These are phyloP conservation scores for Heliamphora pulchella DNA, from an alignment of 179 eudicot genomes.

Conservation along the genomic window DNA sequence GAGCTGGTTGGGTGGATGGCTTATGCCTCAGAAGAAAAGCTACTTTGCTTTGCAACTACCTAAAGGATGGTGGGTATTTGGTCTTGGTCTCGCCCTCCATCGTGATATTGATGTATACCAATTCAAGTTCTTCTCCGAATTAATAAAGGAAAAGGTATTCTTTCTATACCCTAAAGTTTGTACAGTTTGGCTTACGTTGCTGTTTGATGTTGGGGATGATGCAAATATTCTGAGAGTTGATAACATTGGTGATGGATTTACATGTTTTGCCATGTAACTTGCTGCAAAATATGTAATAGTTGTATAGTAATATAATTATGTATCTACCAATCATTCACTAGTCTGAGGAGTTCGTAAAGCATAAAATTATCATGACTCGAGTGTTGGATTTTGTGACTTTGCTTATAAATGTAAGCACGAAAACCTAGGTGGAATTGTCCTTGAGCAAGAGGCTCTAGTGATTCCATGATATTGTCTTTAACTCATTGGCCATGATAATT, in stretches of 20 bases:
- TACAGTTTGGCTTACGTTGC: not conserved
- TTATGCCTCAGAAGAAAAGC: conserved; percentile 98
- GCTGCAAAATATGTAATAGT: not conserved
- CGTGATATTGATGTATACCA: conserved; percentile 96
- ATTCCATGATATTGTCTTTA: not conserved
- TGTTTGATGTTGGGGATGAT: not conserved
- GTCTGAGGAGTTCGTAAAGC: not conserved
- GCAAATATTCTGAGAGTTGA: no score
- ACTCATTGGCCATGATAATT: not conserved
- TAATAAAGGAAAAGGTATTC: conserved; percentile 73
- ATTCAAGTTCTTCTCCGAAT: conserved; percentile 91
- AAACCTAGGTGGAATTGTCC: not conserved
- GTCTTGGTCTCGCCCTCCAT: conserved; percentile 92
- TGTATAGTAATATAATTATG: not conserved
- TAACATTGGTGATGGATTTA: not conserved
- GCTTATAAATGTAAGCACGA: not conserved
- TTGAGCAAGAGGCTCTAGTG: not conserved
- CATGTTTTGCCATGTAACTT: not conserved
- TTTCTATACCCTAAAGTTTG: not conserved
- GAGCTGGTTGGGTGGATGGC: conserved; percentile 99
- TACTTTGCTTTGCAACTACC: conserved; percentile 94
- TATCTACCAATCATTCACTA: not conserved
- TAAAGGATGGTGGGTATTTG: conserved; percentile 98
- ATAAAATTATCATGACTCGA: not conserved
- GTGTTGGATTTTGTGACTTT: not conserved